Base-by-base conservation (phyloP, 1,284 basidiomycete genomes). In the Tilletia indica region DNA sequence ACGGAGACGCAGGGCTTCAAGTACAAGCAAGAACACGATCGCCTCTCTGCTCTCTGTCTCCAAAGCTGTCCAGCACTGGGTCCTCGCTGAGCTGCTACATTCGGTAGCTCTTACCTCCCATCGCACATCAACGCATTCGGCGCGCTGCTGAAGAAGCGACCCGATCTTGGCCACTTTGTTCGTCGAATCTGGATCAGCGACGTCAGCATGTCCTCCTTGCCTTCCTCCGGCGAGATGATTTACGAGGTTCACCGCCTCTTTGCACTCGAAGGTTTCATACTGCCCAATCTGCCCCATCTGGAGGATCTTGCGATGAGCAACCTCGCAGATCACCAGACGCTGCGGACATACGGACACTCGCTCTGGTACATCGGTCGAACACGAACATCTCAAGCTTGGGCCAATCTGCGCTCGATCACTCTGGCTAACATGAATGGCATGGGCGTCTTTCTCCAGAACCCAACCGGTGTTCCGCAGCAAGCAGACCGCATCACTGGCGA, bases 321-420 rank as follows among this genome's bases (percentile, higher is more conserved):
- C 21, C 25, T 58, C 11, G 34, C 56, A 21, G 34, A 34, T 8
- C 21, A 12, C 0, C 16, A n/a, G 21, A 14, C 42, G 14, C 34
- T 58, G 56, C 21, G 56, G 21, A 14, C 56, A 31, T 34, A 58
- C 4, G 34, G n/a, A 31, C 56, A 21, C 34, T 25, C 56, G 16
- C 56, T 58, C 21, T 58, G 56, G 56, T 12, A 34, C 56, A 58
- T 31, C 56, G 56, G 56, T 34, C 56, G 56, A 5, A 25, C 56
- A 31, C 56, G 56, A 12, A 58, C 25, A 9, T 12, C 21, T 5
- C 56, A 58, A 25, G 56, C 25, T 31, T 58, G 56, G 56, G 34
- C 25, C 56, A 58, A 34, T 31, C 14, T 58, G 56, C 56, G 56
- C 21, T 58, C 56, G 12, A 4, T 58, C n/a, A 58, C 56, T 25